A percentile compares a stretch with the other conserved stretches of the same genome.
These are phyloP conservation scores for Asterochloris erici DNA, from an alignment of 139 green algal species.

Conservation along the genomic window DNA sequence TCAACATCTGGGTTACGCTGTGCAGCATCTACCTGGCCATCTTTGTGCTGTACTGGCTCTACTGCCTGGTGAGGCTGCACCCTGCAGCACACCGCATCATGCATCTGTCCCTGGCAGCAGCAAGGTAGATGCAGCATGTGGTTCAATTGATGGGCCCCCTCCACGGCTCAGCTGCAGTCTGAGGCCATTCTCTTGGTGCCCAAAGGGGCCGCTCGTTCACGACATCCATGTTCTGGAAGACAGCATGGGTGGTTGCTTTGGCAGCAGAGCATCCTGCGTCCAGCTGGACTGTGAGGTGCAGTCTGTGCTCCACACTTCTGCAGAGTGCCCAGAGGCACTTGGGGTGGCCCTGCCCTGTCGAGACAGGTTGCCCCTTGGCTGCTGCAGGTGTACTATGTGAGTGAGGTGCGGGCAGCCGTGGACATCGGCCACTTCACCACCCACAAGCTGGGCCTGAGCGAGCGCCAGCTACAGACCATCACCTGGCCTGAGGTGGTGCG, in stretches of 20 bases:
- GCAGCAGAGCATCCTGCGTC: too few relatives aligned
- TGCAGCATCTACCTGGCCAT: constrained; percentile 70
- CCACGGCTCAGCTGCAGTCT: too few relatives aligned
- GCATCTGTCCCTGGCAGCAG: neutral
- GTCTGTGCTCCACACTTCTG: neutral
- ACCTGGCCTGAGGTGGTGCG: constrained; percentile 86
- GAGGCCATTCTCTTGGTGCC: too few relatives aligned
- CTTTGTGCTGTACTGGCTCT: constrained; percentile 54
- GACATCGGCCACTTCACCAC: constrained; percentile 59
- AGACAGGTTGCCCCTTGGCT: neutral
- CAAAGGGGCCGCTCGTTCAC: too few relatives aligned
- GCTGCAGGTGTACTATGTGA: neutral
- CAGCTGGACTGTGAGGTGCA: neutral
- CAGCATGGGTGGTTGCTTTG: too few relatives aligned
- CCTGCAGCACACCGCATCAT: neutral
- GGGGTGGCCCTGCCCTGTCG: neutral
- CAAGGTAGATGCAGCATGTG: neutral
- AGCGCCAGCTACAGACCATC: constrained; percentile 63
- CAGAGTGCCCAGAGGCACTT: neutral
- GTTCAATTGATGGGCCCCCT: too few relatives aligned
- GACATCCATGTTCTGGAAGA: too few relatives aligned
- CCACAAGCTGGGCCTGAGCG: constrained; percentile 68
- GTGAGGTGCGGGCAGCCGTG: constrained; percentile 16
- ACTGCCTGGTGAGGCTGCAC: constrained; percentile 31
- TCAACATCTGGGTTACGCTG: constrained; percentile 45